phyloP scores from a whole-genome alignment of 2,329 filamentous ascomycete genomes.

The Ceratocystis smalleyi region DNA sequence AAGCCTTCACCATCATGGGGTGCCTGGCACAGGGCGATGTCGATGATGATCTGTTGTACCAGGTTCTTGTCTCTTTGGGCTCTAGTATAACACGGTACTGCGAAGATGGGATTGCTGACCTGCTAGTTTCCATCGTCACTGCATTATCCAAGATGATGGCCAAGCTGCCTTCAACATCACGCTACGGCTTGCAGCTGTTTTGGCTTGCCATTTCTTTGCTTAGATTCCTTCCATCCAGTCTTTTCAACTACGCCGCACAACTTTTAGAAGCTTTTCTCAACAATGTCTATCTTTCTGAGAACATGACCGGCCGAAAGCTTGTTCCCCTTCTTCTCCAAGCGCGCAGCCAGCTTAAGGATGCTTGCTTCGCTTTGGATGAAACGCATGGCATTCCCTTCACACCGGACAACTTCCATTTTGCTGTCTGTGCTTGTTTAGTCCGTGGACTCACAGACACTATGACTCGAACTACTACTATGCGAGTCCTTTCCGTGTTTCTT shows the following conservation, averaged over 20 bases:
- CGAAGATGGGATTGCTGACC: constrained; percentile 48
- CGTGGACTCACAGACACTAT: constrained; percentile 47
- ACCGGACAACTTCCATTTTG: constrained; percentile 49
- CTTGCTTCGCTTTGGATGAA: constrained; percentile 45
- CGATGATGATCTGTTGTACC: constrained; percentile 55
- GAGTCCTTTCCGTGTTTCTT: constrained; percentile 47
- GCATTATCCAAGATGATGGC: constrained; percentile 56
- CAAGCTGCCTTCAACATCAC: constrained; percentile 49
- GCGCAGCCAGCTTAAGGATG: constrained; percentile 44
- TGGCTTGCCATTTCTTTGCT: constrained; percentile 54
- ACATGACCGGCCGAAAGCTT: constrained; percentile 44
- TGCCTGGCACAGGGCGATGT: constrained; percentile 56
- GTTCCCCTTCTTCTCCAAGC: constrained; percentile 45
- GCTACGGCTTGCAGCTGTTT: constrained; percentile 53
- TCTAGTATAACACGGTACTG: constrained; percentile 50
- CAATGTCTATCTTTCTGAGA: constrained; percentile 46
- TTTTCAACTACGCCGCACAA: constrained; percentile 51
- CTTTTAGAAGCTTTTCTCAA: constrained; percentile 49
- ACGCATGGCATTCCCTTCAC: constrained; percentile 51
- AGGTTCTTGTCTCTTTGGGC: constrained; percentile 51
- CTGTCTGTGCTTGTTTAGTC: constrained; percentile 47
- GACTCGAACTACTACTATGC: constrained; percentile 42
- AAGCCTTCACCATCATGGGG: constrained; percentile 56
- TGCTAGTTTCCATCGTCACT: constrained; percentile 53
- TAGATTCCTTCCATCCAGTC: constrained; percentile 42